These are phyloP conservation scores for Colletotrichum liriopes DNA, from an alignment of 2,329 filamentous ascomycete species.

Conservation along the genomic window DNA sequence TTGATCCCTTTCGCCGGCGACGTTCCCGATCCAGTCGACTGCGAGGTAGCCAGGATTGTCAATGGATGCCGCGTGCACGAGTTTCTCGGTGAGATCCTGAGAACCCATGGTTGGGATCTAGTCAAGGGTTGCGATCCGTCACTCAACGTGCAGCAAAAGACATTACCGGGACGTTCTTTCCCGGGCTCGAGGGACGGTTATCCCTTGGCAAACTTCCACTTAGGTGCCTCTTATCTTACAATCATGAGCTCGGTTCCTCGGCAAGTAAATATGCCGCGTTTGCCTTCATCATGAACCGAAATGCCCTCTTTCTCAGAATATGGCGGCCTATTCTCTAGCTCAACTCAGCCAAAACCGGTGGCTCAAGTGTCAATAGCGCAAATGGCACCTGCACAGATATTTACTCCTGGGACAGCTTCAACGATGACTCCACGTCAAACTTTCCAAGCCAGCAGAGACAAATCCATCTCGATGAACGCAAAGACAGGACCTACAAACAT, in stretches of 20 bases:
- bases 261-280: neutral
- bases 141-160: neutral
- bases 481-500: no score
- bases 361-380: neutral
- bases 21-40: neutral
- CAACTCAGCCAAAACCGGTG: neutral
- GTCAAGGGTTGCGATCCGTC: slow-evolving; percentile 16
- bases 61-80: neutral
- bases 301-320: neutral
- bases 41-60: slow-evolving; percentile 9
- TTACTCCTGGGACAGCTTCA: neutral
- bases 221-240: neutral
- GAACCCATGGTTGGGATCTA: neutral
- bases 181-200: neutral
- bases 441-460: neutral
- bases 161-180: neutral
- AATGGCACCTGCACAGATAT: neutral
- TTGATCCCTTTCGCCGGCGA: neutral
- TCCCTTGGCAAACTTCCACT: rapidly evolving
- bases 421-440: neutral
- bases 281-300: neutral
- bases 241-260: no score
- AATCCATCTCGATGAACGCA: neutral
- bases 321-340: no score
- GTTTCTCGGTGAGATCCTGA: neutral